phyloP scores from a whole-genome alignment of 2,329 filamentous ascomycete species.

The Fusarium drepaniforme region DNA sequence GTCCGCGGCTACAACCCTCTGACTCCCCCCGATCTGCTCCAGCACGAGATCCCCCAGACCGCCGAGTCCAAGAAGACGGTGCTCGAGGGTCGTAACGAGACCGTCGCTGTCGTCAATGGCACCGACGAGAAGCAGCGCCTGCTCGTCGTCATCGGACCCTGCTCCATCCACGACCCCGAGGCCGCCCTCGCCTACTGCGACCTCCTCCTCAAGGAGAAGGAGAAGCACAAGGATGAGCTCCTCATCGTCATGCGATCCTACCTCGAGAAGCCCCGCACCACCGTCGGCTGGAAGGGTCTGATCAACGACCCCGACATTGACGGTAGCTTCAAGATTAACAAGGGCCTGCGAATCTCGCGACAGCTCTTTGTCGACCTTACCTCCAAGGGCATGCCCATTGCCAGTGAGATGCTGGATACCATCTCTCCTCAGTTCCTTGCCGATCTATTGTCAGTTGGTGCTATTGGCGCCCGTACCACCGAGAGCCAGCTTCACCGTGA shows the following conservation, averaged over 20 bases:
- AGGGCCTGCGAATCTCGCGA: slow-evolving; percentile 87
- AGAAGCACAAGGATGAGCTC: slow-evolving; percentile 90
- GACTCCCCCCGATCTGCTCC: slow-evolving; percentile 92
- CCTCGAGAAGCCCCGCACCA: slow-evolving; percentile 98
- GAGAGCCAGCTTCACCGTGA: slow-evolving; percentile 97
- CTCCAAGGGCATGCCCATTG: slow-evolving; percentile 92
- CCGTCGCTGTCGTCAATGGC: slow-evolving; percentile 76
- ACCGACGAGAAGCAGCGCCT: slow-evolving; percentile 71
- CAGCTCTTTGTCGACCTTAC: slow-evolving; percentile 96
- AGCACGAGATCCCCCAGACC: slow-evolving; percentile 85
- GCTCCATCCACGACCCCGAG: slow-evolving; percentile 95
- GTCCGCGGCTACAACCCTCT: slow-evolving; percentile 93
- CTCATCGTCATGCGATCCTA: slow-evolving; percentile 98
- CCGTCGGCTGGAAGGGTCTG: slow-evolving; percentile 97
- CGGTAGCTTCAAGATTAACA: slow-evolving; percentile 99
- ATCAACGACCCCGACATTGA: slow-evolving; percentile 99
- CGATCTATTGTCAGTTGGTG: slow-evolving; percentile 90
- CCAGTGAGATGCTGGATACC: slow-evolving; percentile 97
- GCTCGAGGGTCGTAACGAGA: slow-evolving; percentile 71
- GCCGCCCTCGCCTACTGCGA: slow-evolving; percentile 95
- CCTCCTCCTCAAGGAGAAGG: slow-evolving; percentile 81
- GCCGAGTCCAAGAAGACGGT: slow-evolving; percentile 70
- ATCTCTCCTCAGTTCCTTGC: slow-evolving; percentile 98
- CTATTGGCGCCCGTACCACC: slow-evolving; percentile 95
- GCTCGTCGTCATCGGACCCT: slow-evolving; percentile 89